phyloP scores from a whole-genome alignment of 78 protist genomes.

The Dictyostelium purpureum region DNA sequence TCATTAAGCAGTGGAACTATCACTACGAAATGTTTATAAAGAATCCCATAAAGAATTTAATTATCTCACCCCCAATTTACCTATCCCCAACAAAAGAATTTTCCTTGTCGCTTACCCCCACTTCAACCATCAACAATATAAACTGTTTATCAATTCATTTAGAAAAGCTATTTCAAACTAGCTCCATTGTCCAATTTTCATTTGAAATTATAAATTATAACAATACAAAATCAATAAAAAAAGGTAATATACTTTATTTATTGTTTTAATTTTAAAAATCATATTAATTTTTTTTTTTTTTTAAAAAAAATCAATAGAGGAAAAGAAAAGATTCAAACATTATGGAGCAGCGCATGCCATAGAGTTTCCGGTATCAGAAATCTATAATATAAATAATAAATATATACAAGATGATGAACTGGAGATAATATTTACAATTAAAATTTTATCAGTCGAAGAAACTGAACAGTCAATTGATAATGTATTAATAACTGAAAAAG shows the following conservation, averaged over 20 bases:
- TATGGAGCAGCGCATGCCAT: background rate
- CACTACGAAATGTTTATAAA: background rate
- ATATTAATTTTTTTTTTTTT: too few species aligned
- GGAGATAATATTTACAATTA: background rate
- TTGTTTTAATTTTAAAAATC: too few species aligned
- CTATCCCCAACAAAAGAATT: slow-evolving; percentile 1
- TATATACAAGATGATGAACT: background rate
- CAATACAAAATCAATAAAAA: background rate
- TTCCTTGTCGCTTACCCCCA: background rate
- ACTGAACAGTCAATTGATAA: background rate
- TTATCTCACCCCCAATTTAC: background rate
- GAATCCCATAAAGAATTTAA: background rate
- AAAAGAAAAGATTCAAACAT: background rate
- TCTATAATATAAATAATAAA: background rate
- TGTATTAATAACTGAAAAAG: background rate
- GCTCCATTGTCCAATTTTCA: background rate
- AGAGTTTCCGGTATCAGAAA: background rate
- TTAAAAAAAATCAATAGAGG: too few species aligned
- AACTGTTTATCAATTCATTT: background rate
- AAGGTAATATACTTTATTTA: too few species aligned
- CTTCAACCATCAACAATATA: background rate
- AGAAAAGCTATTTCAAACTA: background rate
- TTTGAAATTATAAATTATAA: background rate
- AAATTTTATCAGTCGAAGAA: background rate
- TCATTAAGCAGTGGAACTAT: background rate